phyloP scores from a whole-genome alignment of 306 rosid species.

The Alnus glutinosa region DNA sequence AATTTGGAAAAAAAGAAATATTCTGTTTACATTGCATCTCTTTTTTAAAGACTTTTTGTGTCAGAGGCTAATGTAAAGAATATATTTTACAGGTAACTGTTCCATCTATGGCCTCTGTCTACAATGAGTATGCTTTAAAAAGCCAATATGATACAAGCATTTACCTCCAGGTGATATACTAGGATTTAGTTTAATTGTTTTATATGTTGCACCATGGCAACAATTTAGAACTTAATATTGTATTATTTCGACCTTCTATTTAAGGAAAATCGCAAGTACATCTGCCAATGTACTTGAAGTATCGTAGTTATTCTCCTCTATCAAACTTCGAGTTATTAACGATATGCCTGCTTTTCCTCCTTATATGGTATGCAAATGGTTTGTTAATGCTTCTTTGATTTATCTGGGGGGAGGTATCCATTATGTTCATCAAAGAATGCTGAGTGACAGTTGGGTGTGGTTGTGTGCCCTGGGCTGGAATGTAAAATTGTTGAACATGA shows the following conservation, averaged over 20 bases:
- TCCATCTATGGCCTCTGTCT: conserved; percentile 97
- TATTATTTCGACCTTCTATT: not conserved
- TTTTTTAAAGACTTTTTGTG: conserved; percentile 22
- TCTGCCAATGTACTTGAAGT: not conserved
- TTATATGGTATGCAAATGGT: not conserved
- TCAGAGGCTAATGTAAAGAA: conserved; percentile 24
- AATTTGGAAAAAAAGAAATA: not conserved
- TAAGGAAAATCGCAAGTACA: not conserved
- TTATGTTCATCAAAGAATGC: not conserved
- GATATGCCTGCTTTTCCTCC: not conserved
- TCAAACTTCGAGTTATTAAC: not conserved
- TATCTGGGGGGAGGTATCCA: not conserved
- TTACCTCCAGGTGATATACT: conserved; percentile 82
- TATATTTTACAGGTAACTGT: conserved; percentile 78
- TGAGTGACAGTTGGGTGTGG: not conserved
- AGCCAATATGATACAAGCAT: conserved; percentile 99
- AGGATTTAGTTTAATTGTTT: not conserved
- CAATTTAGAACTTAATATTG: not conserved
- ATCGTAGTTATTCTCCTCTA: not conserved
- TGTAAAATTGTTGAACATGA: not conserved
- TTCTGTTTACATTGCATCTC: not conserved
- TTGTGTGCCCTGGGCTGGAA: not conserved
- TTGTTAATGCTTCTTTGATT: not conserved
- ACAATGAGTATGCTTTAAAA: conserved; percentile 97
- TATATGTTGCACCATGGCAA: not conserved